Conservation (phyloP, 139 green algal genomes). For the Trebouxia sp. region DNA sequence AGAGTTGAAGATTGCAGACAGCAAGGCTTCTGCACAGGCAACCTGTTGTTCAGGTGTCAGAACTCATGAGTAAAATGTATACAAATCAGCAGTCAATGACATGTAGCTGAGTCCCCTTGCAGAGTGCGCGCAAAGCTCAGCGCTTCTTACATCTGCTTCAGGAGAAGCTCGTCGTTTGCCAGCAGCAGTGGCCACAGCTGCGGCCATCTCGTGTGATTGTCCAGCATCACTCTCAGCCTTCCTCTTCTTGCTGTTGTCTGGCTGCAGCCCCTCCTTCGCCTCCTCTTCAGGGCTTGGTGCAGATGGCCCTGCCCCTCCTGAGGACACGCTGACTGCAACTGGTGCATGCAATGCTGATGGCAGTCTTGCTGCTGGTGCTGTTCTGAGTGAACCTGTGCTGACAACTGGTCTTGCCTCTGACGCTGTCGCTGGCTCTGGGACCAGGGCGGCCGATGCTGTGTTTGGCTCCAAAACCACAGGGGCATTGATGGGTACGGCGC, state of each 20-base stretch:
- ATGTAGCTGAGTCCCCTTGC: not conserved
- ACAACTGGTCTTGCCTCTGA: too few species aligned
- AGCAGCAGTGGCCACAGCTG: conserved; percentile 30
- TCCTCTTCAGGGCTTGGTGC: not conserved
- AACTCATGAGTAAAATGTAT: too few species aligned
- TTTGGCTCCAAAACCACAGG: not conserved
- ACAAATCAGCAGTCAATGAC: too few species aligned
- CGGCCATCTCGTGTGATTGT: conserved; percentile 34
- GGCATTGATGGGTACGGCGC: conserved; percentile 2
- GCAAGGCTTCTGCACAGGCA: not conserved
- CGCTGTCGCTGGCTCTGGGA: too few species aligned
- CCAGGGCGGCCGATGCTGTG: not conserved
- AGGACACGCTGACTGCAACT: too few species aligned
- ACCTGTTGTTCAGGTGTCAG: too few species aligned
- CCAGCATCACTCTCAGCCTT: conserved; percentile 46
- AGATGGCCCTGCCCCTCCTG: too few species aligned
- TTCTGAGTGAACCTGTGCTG: not conserved
- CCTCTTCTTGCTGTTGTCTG: conserved; percentile 46
- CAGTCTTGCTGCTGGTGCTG: not conserved
- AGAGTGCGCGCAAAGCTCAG: not conserved
- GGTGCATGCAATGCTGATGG: too few species aligned
- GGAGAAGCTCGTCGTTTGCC: conserved; percentile 49
- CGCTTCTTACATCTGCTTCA: conserved; percentile 20
- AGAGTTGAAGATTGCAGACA: not conserved
- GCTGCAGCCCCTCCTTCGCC: not conserved